A percentile compares a stretch with the other conserved stretches of the same genome.
phyloP scores from a whole-genome alignment of 1,284 basidiomycete genomes.

The Crucibulum parvulum region DNA sequence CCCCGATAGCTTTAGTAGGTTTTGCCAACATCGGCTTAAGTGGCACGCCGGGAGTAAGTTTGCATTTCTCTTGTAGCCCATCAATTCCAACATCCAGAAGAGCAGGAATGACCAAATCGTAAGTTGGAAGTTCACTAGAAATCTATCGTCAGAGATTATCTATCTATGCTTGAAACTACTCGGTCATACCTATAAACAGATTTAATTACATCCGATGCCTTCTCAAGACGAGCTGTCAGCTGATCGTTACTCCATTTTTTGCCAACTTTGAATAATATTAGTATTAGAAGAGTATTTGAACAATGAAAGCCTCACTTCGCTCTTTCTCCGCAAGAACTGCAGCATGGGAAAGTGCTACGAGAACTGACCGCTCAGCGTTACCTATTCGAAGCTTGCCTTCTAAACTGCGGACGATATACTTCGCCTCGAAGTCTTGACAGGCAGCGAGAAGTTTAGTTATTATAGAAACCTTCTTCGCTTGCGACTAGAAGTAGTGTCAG shows the following conservation, averaged over 20 bases:
- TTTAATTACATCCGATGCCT: slow-evolving; percentile 84
- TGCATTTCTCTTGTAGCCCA: slow-evolving; percentile 79
- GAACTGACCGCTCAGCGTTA: slow-evolving; percentile 92
- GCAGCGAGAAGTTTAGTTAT: slow-evolving; percentile 95
- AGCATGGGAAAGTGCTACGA: slow-evolving; percentile 90
- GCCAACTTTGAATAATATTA: slow-evolving; percentile 50
- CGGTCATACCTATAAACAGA: slow-evolving; percentile 86
- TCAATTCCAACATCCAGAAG: slow-evolving; percentile 84
- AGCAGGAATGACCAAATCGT: slow-evolving; percentile 94
- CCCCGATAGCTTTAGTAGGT: slow-evolving; percentile 98
- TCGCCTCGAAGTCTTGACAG: slow-evolving; percentile 89
- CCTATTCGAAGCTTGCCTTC: slow-evolving; percentile 99
- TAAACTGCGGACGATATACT: slow-evolving; percentile 94
- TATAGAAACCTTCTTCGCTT: slow-evolving; percentile 93
- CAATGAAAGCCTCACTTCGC: slow-evolving; percentile 46
- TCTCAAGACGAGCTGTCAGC: slow-evolving; percentile 79
- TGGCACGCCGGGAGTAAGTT: slow-evolving; percentile 94
- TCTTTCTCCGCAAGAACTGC: slow-evolving; percentile 82
- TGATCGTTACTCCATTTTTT: slow-evolving; percentile 82
- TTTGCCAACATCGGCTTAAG: slow-evolving; percentile 99
- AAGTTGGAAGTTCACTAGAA: slow-evolving; percentile 89
- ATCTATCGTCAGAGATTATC: neutral
- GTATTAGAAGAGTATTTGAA: neutral
- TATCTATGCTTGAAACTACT: neutral
- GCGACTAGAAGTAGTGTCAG: slow-evolving; percentile 63